phyloP scores from a whole-genome alignment of 2,329 filamentous ascomycete genomes.

The Trichoderma citrinoviride region DNA sequence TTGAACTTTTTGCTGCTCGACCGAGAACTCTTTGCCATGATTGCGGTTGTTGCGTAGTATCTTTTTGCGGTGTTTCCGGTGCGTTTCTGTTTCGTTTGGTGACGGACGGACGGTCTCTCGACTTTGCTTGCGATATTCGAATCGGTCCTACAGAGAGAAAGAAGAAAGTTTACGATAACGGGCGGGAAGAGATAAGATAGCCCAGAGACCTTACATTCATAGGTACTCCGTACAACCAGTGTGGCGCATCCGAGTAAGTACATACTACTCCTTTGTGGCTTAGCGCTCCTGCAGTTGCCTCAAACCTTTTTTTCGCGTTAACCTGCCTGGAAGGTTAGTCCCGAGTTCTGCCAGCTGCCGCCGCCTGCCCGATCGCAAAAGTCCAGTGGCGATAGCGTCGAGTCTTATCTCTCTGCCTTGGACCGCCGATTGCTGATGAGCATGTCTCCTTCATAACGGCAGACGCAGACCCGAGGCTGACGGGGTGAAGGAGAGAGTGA shows the following conservation, averaged over 20 bases:
- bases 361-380: constrained; percentile 8
- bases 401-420: not conserved
- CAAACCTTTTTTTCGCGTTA: not conserved
- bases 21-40: constrained; percentile 85
- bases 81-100: not conserved
- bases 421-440: not conserved
- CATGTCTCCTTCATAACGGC: not conserved
- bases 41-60: constrained; percentile 29
- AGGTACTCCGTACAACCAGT: too few relatives aligned
- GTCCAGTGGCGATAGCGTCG: constrained; percentile 10
- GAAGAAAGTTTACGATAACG: constrained; percentile 30
- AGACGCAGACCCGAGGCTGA: constrained; percentile 15
- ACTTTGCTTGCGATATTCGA: not conserved
- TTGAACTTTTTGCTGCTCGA: constrained; percentile 80
- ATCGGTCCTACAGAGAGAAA: constrained; percentile 7
- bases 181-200: constrained; percentile 16
- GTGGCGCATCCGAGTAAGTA: not conserved
- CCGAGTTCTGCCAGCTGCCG: constrained; percentile 19
- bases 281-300: not conserved
- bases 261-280: not conserved
- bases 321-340: not conserved
- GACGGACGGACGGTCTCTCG: not conserved
- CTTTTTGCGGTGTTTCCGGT: not conserved
- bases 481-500: constrained; percentile 20
- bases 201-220: too few relatives aligned